A percentile compares a stretch with the other conserved stretches of the same genome.
Evolutionary conservation across 139 green algal species (phyloP).

Genomic region (Tetraselmis striata): DNA sequence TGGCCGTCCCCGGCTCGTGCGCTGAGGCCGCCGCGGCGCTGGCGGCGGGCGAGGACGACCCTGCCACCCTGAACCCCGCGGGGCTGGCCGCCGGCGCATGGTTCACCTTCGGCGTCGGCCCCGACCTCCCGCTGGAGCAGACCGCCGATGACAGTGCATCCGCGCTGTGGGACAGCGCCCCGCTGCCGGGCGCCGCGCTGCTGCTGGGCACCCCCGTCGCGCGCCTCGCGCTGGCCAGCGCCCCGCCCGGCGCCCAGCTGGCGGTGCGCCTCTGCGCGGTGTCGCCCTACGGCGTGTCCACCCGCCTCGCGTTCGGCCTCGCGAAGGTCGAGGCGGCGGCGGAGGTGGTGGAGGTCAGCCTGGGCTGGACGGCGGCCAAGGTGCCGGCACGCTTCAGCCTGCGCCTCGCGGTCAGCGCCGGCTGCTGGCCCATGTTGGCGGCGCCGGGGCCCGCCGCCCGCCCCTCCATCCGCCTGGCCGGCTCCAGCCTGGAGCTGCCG

Average conservation of each 20-base stretch:
- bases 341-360: background rate
- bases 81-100: conserved; percentile 11
- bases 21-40: background rate
- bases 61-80: background rate
- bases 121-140: conserved; percentile 12
- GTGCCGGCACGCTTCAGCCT: conserved; percentile 7
- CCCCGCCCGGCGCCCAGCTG: background rate
- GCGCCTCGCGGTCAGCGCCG: conserved; percentile 5
- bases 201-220: background rate
- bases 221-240: background rate
- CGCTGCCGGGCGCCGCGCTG: background rate
- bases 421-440: conserved; percentile 19
- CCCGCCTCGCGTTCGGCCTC: conserved; percentile 7
- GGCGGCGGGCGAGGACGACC: background rate
- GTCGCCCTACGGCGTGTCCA: conserved; percentile 8
- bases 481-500: background rate
- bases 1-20: background rate
- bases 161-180: conserved; percentile 7
- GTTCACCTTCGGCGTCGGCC: conserved; percentile 14
- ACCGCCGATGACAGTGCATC: conserved; percentile 4
- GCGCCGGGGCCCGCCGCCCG: background rate
- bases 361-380: conserved; percentile 7
- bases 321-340: conserved; percentile 6
- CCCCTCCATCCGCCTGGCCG: background rate
- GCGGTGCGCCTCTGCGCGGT: conserved; percentile 18